A percentile compares a stretch with the other conserved stretches of the same genome.
These are phyloP conservation scores for Tothia fuscella DNA, from an alignment of 2,329 filamentous ascomycete genomes.

Conservation along the genomic window DNA sequence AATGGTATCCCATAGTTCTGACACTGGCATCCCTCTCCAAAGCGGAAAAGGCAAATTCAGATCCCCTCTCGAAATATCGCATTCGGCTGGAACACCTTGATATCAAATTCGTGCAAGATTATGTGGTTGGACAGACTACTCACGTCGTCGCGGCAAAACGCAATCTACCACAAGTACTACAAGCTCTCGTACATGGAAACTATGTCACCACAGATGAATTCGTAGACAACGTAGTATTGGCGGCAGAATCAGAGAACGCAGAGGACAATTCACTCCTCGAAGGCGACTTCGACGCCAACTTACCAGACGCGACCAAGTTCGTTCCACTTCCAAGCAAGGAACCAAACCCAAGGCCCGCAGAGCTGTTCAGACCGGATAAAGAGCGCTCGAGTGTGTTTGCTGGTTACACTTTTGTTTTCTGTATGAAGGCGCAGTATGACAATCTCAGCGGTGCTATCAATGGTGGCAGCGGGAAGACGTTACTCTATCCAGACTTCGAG, in stretches of 20 bases:
- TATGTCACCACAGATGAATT: constrained; percentile 65
- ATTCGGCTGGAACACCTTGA: constrained; percentile 69
- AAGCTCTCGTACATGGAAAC: constrained; percentile 71
- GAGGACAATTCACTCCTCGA: constrained; percentile 49
- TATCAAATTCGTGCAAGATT: constrained; percentile 71
- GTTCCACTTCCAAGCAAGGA: constrained; percentile 68
- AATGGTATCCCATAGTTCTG: constrained; percentile 70
- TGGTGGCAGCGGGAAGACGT: constrained; percentile 70
- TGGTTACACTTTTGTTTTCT: constrained; percentile 81
- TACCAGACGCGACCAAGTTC: constrained; percentile 63
- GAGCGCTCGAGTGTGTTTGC: constrained; percentile 62
- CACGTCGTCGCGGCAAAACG: constrained; percentile 83
- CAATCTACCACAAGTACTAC: constrained; percentile 77
- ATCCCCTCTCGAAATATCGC: constrained; percentile 51
- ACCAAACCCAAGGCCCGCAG: constrained; percentile 52
- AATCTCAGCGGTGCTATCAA: constrained; percentile 64
- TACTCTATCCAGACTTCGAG: constrained; percentile 47
- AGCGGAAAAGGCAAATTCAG: constrained; percentile 28
- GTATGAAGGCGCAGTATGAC: constrained; percentile 62
- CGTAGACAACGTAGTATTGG: constrained; percentile 57
- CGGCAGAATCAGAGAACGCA: constrained; percentile 34
- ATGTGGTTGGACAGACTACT: constrained; percentile 58
- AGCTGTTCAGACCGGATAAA: constrained; percentile 60
- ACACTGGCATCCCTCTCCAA: constrained; percentile 67
- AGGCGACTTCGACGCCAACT: constrained; percentile 62